A percentile compares a stretch with the other conserved stretches of the same genome.
phyloP scores from a whole-genome alignment of 73 alveolate species.

The Tetrahymena borealis region DNA sequence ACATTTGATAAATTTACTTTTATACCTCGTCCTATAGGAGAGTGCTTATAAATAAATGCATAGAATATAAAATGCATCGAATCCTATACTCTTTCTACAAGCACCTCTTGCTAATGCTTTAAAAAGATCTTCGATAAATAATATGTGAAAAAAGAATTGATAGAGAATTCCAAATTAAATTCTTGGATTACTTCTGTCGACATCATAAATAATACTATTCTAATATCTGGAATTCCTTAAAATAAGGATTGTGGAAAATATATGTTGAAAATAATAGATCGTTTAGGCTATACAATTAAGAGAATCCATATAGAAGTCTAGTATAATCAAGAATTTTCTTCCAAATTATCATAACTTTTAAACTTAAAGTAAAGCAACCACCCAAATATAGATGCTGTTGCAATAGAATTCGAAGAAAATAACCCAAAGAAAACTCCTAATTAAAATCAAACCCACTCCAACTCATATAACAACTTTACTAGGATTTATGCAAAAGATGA shows the following conservation, averaged over 20 bases:
- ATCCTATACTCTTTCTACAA: neutral
- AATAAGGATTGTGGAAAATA: neutral
- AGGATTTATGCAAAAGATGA: no score
- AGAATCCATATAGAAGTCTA: neutral
- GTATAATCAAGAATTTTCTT: neutral
- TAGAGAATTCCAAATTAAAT: neutral
- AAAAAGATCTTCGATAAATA: neutral
- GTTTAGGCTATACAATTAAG: neutral
- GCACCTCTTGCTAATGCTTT: neutral
- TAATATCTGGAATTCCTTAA: neutral
- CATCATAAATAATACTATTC: neutral
- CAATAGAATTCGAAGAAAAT: no score
- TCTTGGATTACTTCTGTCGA: neutral
- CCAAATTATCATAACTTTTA: no score
- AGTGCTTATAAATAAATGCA: neutral
- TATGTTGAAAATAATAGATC: neutral
- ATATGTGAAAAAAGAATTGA: neutral
- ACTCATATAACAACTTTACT: no score
- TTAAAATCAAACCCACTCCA: no score
- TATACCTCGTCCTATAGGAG: neutral
- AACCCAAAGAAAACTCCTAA: no score
- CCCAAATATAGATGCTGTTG: no score
- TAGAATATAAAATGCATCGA: neutral
- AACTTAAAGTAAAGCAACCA: no score
- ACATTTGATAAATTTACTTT: neutral